phyloP scores from a whole-genome alignment of 2,329 filamentous ascomycete genomes.

The Colletotrichum sp. region DNA sequence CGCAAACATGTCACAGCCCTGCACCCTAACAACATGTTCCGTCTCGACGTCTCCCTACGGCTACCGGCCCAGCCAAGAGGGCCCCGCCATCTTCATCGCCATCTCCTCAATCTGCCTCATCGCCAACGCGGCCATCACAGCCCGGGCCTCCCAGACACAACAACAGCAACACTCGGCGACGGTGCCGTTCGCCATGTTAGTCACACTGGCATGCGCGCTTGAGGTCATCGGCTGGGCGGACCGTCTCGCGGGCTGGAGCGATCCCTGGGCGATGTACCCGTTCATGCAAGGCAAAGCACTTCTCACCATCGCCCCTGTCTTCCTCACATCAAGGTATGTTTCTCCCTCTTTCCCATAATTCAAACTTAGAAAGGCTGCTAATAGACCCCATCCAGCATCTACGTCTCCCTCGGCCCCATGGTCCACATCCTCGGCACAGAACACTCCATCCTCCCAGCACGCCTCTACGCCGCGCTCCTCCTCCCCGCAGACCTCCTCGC shows the following conservation, averaged over 20 bases:
- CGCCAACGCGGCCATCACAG: constrained; percentile 22
- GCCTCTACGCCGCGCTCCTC: constrained; percentile 27
- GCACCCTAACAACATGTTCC: constrained; percentile 24
- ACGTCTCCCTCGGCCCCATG: constrained; percentile 28
- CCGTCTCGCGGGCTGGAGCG: constrained; percentile 24
- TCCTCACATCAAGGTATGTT: constrained; percentile 30
- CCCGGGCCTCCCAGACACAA: neutral
- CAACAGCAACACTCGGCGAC: neutral
- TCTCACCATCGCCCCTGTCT: constrained; percentile 31
- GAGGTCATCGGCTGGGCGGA: constrained; percentile 28
- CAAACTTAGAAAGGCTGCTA: neutral
- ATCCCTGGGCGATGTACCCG: constrained; percentile 28
- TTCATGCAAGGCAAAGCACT: constrained; percentile 27
- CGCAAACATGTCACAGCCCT: constrained; percentile 6
- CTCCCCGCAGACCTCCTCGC: constrained; percentile 29
- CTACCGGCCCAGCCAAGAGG: constrained; percentile 24
- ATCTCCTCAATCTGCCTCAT: constrained; percentile 25
- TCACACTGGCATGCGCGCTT: constrained; percentile 27
- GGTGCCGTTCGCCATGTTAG: constrained; percentile 22
- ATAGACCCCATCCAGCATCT: constrained; percentile 26
- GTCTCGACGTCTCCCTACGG: constrained; percentile 27
- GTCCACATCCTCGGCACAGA: constrained; percentile 30
- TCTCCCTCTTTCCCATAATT: neutral
- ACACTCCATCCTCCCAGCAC: constrained; percentile 30
- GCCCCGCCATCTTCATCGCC: constrained; percentile 23